Evolutionary conservation across 305 asterid genomes (phyloP).

Genomic region (Fraxinus ornus): DNA sequence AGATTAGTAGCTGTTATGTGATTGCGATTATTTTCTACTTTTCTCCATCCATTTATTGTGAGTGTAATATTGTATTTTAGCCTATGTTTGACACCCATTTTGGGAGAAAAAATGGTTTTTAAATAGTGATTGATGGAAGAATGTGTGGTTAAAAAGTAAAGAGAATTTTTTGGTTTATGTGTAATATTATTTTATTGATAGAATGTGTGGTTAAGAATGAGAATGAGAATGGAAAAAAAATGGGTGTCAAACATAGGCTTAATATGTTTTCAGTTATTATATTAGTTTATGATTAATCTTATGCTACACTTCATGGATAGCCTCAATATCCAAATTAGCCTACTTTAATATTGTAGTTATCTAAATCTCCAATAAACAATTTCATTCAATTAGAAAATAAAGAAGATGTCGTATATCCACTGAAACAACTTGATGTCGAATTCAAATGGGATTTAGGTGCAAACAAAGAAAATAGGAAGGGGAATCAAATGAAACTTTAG

Average conservation of each 20-base stretch:
- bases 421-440: not conserved
- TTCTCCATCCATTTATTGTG: not conserved
- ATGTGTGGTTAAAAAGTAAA: too few relatives aligned
- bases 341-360: not conserved
- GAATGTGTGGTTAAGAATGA: too few relatives aligned
- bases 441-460: not conserved
- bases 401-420: not conserved
- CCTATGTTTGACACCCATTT: too few relatives aligned
- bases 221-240: too few relatives aligned
- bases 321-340: not conserved
- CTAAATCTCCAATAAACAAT: not conserved
- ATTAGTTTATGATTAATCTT: not conserved
- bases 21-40: not conserved
- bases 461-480: slow-evolving; percentile 4
- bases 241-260: too few relatives aligned
- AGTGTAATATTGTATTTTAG: not conserved
- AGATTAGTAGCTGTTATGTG: not conserved
- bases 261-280: not conserved
- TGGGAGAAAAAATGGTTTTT: too few relatives aligned
- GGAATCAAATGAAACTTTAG: not conserved
- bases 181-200: too few relatives aligned
- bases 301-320: not conserved
- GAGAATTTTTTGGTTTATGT: too few relatives aligned
- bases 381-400: not conserved
- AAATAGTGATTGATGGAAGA: too few relatives aligned